phyloP scores from a whole-genome alignment of 768 basidiomycete species.

The Suillus bovinus region DNA sequence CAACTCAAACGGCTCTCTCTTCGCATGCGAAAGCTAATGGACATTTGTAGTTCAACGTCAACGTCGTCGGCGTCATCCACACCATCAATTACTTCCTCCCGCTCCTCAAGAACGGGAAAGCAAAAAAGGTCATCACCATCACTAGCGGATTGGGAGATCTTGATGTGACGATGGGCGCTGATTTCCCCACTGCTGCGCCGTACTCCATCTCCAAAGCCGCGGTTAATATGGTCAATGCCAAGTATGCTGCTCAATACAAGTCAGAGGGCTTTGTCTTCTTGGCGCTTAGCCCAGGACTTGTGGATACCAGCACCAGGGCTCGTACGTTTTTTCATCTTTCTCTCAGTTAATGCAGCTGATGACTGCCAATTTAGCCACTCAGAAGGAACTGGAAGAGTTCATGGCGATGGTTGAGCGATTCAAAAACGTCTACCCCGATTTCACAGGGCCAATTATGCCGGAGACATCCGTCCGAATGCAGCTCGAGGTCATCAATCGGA shows the following conservation, averaged over 20 bases:
- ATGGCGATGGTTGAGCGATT: conserved; percentile 15
- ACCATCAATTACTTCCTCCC: conserved; percentile 42
- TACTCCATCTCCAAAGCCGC: conserved; percentile 42
- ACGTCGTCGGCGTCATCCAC: conserved; percentile 37
- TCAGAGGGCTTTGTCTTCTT: conserved; percentile 38
- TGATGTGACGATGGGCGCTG: conserved; percentile 23
- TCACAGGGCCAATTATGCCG: conserved; percentile 21
- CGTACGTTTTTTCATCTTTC: conserved; percentile 4
- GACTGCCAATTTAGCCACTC: conserved; percentile 8
- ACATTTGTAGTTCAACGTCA: conserved; percentile 28
- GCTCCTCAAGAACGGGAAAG: conserved; percentile 31
- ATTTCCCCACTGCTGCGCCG: conserved; percentile 12
- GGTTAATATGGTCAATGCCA: conserved; percentile 36
- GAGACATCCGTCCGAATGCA: conserved; percentile 17
- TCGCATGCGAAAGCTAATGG: neutral
- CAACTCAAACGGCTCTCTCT: neutral
- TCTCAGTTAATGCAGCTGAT: conserved; percentile 3
- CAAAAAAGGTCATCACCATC: conserved; percentile 36
- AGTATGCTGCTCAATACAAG: conserved; percentile 35
- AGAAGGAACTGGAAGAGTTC: conserved; percentile 8
- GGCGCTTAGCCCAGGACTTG: conserved; percentile 38
- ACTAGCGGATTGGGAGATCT: conserved; percentile 30
- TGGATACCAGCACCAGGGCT: conserved; percentile 18
- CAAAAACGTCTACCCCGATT: conserved; percentile 14
- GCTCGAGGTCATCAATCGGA: conserved; percentile 18